These are phyloP conservation scores for Crucihimalaya himalaica DNA, from an alignment of 345 rosid species.

Conservation along the genomic window DNA sequence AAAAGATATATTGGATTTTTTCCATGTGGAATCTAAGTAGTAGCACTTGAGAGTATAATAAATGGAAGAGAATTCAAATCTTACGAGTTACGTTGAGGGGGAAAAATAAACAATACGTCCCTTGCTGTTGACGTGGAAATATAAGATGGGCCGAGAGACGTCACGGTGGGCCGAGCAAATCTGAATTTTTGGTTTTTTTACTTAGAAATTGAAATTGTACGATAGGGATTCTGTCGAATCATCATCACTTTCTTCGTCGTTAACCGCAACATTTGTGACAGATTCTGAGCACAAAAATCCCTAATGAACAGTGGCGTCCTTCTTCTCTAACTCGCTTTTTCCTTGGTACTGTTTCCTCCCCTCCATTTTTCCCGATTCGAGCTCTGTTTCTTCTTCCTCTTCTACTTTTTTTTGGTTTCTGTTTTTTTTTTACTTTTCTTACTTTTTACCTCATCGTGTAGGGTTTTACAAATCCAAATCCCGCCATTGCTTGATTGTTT, in stretches of 20 bases:
- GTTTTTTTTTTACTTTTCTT: not conserved
- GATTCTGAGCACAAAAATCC: slow-evolving; percentile 8
- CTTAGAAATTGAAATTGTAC: not conserved
- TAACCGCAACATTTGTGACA: slow-evolving; percentile 15
- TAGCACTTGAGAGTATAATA: too few relatives aligned
- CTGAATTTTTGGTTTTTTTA: not conserved
- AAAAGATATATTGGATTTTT: too few relatives aligned
- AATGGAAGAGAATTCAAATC: too few relatives aligned
- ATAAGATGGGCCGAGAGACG: slow-evolving; percentile 20
- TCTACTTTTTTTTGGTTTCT: not conserved
- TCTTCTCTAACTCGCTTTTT: slow-evolving; percentile 35
- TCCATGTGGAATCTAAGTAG: too few relatives aligned
- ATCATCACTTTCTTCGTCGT: slow-evolving; percentile 11
- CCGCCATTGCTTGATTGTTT: slow-evolving; percentile 21
- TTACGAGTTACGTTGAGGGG: too few relatives aligned
- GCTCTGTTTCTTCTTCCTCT: not conserved
- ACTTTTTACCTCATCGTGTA: slow-evolving; percentile 19
- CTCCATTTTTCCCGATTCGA: not conserved
- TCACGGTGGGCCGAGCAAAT: slow-evolving; percentile 17
- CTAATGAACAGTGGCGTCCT: slow-evolving; percentile 28
- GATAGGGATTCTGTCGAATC: not conserved
- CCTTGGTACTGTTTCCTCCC: slow-evolving; percentile 23
- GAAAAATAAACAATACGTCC: too few relatives aligned
- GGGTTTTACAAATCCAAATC: slow-evolving; percentile 18
- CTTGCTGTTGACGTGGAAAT: not conserved